Percentiles rank a stretch among this genome's conserved stretches.
Evolutionary conservation across 257 asterid genomes (phyloP).

Genomic region (Rauvolfia tetraphylla): DNA sequence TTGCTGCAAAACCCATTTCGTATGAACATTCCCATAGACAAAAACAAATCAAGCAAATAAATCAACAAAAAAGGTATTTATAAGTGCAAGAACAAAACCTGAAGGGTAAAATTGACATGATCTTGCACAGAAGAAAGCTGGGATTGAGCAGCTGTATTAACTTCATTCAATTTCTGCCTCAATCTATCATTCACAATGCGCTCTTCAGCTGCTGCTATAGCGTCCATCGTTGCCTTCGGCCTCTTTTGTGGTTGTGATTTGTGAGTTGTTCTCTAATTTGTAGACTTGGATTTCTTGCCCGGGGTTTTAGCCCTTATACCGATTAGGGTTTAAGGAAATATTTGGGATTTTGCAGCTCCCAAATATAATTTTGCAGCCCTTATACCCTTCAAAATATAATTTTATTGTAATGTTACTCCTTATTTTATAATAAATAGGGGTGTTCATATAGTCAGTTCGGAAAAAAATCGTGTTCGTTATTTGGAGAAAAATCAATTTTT

Average conservation of each 20-base stretch:
- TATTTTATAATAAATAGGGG: no score
- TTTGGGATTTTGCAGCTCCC: no score
- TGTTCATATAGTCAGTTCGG: no score
- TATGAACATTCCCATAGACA: background rate
- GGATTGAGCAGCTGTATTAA: slow-evolving; percentile 69
- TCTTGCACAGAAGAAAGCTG: slow-evolving; percentile 78
- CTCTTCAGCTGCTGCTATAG: slow-evolving; percentile 85
- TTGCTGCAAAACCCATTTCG: slow-evolving; percentile 50
- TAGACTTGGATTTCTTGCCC: background rate
- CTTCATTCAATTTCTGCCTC: slow-evolving; percentile 79
- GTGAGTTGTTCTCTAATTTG: background rate
- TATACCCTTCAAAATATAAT: no score
- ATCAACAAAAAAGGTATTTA: background rate
- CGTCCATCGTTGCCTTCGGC: slow-evolving; percentile 45
- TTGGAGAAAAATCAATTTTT: no score
- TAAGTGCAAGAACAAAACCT: slow-evolving; percentile 33
- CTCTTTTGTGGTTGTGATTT: background rate
- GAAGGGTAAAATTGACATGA: slow-evolving; percentile 91
- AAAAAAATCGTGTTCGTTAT: no score
- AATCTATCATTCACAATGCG: slow-evolving; percentile 61
- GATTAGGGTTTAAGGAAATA: background rate
- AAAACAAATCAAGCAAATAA: background rate
- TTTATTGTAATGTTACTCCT: no score
- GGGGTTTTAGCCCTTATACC: background rate
- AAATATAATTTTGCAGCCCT: no score